Evolutionary conservation across 2,329 filamentous ascomycete species (phyloP).

Genomic region (Trichoderma sp.): DNA sequence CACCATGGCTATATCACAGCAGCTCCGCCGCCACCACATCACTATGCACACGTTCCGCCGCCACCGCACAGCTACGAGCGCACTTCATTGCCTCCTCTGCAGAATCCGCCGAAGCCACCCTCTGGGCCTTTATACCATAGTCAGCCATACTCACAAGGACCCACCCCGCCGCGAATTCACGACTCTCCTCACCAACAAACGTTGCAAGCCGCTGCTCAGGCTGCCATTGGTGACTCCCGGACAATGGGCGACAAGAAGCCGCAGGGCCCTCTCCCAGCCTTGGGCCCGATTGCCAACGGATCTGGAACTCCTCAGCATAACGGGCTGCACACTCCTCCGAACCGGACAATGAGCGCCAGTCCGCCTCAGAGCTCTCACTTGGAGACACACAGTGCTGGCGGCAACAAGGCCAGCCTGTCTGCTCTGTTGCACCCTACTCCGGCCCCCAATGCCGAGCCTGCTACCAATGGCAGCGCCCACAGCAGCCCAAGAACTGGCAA

Average conservation of each 20-base stretch:
- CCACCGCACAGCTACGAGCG: conserved; percentile 40
- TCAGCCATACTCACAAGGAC: conserved; percentile 40
- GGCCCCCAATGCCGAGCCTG: conserved; percentile 49
- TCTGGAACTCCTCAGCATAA: conserved; percentile 36
- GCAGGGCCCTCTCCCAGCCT: conserved; percentile 51
- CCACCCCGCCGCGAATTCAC: conserved; percentile 43
- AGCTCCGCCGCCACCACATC: conserved; percentile 31
- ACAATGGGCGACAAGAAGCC: conserved; percentile 44
- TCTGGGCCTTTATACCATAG: conserved; percentile 40
- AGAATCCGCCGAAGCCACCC: conserved; percentile 38
- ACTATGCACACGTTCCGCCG: conserved; percentile 33
- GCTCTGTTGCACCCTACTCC: conserved; percentile 57
- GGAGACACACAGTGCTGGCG: conserved; percentile 36
- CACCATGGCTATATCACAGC: conserved; percentile 28
- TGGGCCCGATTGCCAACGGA: conserved; percentile 42
- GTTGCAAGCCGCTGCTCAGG: conserved; percentile 50
- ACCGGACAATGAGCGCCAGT: conserved; percentile 52
- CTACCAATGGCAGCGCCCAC: conserved; percentile 47
- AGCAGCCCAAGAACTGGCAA: conserved; percentile 45
- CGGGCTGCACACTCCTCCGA: conserved; percentile 49
- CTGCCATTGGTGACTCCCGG: conserved; percentile 47
- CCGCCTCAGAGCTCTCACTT: conserved; percentile 51
- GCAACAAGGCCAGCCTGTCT: conserved; percentile 52
- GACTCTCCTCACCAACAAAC: conserved; percentile 52
- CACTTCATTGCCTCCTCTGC: conserved; percentile 44